phyloP scores from a whole-genome alignment of 2,329 filamentous ascomycete species.

The Penicillium sp. region DNA sequence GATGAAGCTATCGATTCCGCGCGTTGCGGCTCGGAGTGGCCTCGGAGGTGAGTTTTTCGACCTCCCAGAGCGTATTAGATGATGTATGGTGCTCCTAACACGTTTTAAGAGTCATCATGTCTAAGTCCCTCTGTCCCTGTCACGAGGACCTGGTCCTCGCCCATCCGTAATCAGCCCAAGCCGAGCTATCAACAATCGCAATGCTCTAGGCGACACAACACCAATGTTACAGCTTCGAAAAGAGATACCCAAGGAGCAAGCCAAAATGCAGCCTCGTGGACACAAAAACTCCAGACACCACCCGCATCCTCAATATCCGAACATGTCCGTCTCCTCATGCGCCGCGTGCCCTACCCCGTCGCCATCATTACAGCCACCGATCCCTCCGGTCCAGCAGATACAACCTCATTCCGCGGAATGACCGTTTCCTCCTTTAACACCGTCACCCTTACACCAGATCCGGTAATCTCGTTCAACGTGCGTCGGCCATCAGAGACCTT shows the following conservation, averaged over 20 bases:
- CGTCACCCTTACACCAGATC: constrained; percentile 52
- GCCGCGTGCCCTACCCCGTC: constrained; percentile 54
- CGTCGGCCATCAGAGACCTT: constrained; percentile 54
- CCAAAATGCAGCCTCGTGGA: background rate
- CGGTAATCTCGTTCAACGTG: constrained; percentile 61
- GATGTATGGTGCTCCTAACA: background rate
- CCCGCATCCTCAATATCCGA: constrained; percentile 26
- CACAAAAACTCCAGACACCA: background rate
- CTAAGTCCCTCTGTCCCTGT: background rate
- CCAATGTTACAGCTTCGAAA: constrained; percentile 12
- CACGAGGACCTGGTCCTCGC: background rate
- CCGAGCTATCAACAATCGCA: constrained; percentile 7
- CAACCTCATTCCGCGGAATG: constrained; percentile 45
- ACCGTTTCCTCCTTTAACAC: constrained; percentile 61
- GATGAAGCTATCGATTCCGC: constrained; percentile 32
- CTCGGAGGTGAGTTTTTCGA: constrained; percentile 19
- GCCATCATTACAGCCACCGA: constrained; percentile 51
- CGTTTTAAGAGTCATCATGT: background rate
- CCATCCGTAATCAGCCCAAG: background rate
- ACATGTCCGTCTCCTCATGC: constrained; percentile 48
- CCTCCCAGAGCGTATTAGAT: background rate
- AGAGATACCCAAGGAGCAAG: background rate
- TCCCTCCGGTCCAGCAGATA: constrained; percentile 24
- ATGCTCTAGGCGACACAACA: constrained; percentile 18
- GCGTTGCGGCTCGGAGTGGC: constrained; percentile 19